Percentiles rank a stretch among this genome's conserved stretches.
These are phyloP conservation scores for Sphaerobolus stellatus DNA, from an alignment of 1,284 basidiomycete genomes.

Conservation along the genomic window DNA sequence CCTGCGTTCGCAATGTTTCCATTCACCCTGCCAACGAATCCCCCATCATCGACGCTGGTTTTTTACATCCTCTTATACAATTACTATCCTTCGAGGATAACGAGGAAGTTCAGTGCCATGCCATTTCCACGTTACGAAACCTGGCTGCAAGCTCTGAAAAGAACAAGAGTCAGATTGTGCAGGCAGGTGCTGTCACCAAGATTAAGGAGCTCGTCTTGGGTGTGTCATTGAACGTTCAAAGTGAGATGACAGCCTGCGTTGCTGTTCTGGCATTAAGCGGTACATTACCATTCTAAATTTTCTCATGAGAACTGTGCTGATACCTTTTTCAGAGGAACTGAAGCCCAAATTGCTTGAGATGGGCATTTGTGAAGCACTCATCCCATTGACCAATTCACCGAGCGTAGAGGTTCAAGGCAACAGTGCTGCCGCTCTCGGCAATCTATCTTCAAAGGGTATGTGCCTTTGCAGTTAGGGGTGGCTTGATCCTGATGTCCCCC, in stretches of 20 bases:
- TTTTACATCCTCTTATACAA: constrained; percentile 94
- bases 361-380: constrained; percentile 97
- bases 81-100: constrained; percentile 98
- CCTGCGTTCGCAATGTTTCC: constrained; percentile 98
- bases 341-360: constrained; percentile 96
- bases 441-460: constrained; percentile 92
- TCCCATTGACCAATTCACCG: constrained; percentile 93
- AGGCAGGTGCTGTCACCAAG: constrained; percentile 96
- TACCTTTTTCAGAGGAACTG: constrained; percentile 70
- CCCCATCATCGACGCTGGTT: constrained; percentile 98
- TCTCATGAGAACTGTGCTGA: neutral
- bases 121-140: constrained; percentile 97
- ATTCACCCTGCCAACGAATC: constrained; percentile 99
- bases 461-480: constrained; percentile 5
- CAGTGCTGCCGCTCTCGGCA: constrained; percentile 95
- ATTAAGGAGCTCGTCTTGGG: constrained; percentile 97
- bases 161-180: constrained; percentile 98
- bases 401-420: constrained; percentile 99
- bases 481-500: constrained; percentile 1
- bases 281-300: constrained; percentile 38
- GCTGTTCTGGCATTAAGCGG: constrained; percentile 92
- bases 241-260: constrained; percentile 99
- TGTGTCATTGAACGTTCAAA: constrained; percentile 96
- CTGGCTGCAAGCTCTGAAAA: constrained; percentile 96
- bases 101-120: constrained; percentile 99